phyloP scores from a whole-genome alignment of 2,329 filamentous ascomycete genomes.

The Mariannaea elegans region DNA sequence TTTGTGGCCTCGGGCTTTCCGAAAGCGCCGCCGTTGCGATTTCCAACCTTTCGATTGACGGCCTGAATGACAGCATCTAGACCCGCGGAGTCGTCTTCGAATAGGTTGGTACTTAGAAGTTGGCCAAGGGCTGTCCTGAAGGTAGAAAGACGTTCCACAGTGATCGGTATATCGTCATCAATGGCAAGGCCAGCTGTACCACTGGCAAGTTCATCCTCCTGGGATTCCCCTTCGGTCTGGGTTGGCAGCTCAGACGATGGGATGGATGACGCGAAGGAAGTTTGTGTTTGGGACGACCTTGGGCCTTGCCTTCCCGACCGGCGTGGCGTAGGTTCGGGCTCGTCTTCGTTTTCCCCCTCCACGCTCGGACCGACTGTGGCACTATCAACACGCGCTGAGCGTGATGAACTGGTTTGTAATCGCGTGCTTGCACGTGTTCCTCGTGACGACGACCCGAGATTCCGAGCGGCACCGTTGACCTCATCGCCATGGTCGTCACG shows the following conservation, averaged over 20 bases:
- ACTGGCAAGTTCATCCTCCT: conserved; percentile 56
- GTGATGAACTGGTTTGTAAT: conserved; percentile 32
- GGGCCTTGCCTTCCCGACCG: conserved; percentile 52
- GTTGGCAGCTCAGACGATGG: conserved; percentile 75
- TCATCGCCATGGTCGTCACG: conserved; percentile 62
- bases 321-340: conserved; percentile 49
- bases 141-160: conserved; percentile 68
- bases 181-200: conserved; percentile 54
- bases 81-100: conserved; percentile 84
- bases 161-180: conserved; percentile 60
- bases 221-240: conserved; percentile 52
- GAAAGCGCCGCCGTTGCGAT: conserved; percentile 67
- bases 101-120: conserved; percentile 83
- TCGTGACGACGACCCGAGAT: conserved; percentile 36
- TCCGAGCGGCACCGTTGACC: conserved; percentile 57
- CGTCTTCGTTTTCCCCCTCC: conserved; percentile 52
- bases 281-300: conserved; percentile 54
- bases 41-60: conserved; percentile 77
- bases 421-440: conserved; percentile 41
- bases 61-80: conserved; percentile 78
- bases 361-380: conserved; percentile 39
- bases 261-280: conserved; percentile 81
- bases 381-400: conserved; percentile 32
- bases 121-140: conserved; percentile 88
- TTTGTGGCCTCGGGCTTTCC: conserved; percentile 75